Evolutionary conservation across 2,329 filamentous ascomycete species (phyloP).

Genomic region (Sclerotinia minor): DNA sequence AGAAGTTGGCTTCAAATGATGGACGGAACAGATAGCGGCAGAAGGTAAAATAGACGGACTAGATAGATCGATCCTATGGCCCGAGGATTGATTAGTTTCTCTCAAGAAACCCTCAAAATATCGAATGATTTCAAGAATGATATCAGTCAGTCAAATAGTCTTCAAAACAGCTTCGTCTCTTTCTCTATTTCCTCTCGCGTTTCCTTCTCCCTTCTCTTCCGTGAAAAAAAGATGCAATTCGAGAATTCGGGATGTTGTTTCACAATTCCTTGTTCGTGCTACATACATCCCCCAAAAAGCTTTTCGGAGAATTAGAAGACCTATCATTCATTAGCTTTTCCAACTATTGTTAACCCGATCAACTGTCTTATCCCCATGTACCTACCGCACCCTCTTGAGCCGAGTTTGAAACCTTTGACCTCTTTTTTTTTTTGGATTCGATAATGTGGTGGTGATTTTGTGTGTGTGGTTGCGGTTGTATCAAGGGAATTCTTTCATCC

Average conservation of each 20-base stretch:
- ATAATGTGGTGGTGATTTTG: background rate
- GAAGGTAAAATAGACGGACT: background rate
- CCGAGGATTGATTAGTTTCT: background rate
- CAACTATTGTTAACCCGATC: background rate
- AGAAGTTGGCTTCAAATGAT: background rate
- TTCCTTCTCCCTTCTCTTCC: background rate
- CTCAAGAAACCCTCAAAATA: background rate
- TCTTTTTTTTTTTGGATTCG: too few relatives aligned
- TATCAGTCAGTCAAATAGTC: too few relatives aligned
- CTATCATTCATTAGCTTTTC: constrained; percentile 18
- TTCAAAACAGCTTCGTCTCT: background rate
- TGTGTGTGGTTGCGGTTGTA: background rate
- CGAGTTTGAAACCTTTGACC: background rate
- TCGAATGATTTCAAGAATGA: background rate
- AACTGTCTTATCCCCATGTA: background rate
- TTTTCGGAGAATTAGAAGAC: constrained; percentile 16
- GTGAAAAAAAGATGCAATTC: constrained; percentile 4
- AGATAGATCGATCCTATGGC: background rate
- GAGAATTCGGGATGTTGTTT: constrained; percentile 19
- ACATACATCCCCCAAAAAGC: constrained; percentile 15
- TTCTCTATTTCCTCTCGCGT: background rate
- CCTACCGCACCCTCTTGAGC: background rate
- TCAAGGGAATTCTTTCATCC: background rate
- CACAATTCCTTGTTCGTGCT: constrained; percentile 21
- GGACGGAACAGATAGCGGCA: background rate